Evolutionary conservation across 2,329 filamentous ascomycete species (phyloP).

Genomic region (Blastomyces parvus): DNA sequence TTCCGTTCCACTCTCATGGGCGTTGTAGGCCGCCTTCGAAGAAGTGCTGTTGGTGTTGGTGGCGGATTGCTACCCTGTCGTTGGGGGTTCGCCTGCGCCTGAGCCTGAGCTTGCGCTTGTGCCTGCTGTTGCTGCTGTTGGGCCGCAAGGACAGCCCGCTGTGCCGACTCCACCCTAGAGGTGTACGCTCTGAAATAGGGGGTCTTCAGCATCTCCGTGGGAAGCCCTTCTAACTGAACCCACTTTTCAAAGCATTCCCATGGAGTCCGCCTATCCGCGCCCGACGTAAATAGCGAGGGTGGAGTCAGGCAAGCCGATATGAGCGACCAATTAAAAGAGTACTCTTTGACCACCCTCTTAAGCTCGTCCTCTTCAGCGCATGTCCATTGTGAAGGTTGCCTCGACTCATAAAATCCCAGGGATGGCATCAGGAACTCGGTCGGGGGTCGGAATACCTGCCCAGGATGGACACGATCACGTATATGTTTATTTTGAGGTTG

Average conservation of each 20-base stretch:
- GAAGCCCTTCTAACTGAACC: conserved; percentile 83
- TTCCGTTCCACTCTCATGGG: conserved; percentile 80
- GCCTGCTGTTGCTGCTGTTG: conserved; percentile 45
- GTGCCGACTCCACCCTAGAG: conserved; percentile 52
- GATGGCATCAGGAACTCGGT: conserved; percentile 86
- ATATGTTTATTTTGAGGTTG: conserved; percentile 81
- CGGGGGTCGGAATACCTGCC: conserved; percentile 86
- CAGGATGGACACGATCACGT: conserved; percentile 78
- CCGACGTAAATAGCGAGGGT: conserved; percentile 69
- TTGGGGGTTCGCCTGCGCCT: conserved; percentile 38
- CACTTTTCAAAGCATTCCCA: conserved; percentile 99
- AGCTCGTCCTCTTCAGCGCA: conserved; percentile 84
- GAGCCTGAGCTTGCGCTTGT: conserved; percentile 45
- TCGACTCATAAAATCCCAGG: conserved; percentile 79
- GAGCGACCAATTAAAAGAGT: conserved; percentile 95
- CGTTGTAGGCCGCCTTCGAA: conserved; percentile 60
- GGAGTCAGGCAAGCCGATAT: conserved; percentile 72
- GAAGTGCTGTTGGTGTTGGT: conserved; percentile 45
- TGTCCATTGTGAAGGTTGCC: conserved; percentile 85
- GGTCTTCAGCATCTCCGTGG: conserved; percentile 87
- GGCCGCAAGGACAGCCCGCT: conserved; percentile 49
- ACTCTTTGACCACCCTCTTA: conserved; percentile 73
- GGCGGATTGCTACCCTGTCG: conserved; percentile 27
- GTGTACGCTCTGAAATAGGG: conserved; percentile 81
- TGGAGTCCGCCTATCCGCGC: conserved; percentile 78